Percentiles rank a stretch among this genome's conserved stretches.
These are phyloP conservation scores for Trichomonascaceae sp. DNA, from an alignment of 1,139 yeast species.

Conservation along the genomic window DNA sequence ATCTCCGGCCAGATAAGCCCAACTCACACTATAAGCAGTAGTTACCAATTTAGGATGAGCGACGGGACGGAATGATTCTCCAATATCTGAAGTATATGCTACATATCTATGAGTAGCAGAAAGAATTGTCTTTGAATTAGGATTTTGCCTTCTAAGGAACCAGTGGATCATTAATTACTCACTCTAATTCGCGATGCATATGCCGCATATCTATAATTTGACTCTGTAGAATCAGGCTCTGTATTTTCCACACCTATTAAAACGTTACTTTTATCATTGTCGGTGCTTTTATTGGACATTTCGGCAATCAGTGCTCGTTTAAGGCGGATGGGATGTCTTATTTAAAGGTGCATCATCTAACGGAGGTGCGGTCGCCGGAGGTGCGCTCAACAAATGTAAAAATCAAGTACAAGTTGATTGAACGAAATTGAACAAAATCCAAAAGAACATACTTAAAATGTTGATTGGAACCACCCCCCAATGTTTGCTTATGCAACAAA, in stretches of 20 bases:
- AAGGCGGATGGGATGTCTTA: neutral
- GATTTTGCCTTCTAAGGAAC: neutral
- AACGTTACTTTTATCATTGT: neutral
- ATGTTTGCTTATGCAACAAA: too few species aligned
- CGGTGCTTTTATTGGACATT: slow-evolving; percentile 2
- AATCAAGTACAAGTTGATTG: too few species aligned
- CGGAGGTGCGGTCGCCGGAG: neutral
- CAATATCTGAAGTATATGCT: slow-evolving; percentile 83
- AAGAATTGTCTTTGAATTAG: slow-evolving; percentile 33
- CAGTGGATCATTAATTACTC: slow-evolving; percentile 10
- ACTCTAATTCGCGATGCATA: slow-evolving; percentile 65
- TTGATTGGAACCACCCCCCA: too few species aligned
- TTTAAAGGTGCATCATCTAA: neutral
- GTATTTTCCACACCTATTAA: slow-evolving; percentile 12
- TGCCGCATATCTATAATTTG: slow-evolving; percentile 68
- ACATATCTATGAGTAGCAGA: slow-evolving; percentile 77
- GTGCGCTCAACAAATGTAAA: neutral
- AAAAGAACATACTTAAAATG: too few species aligned
- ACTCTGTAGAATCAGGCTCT: slow-evolving; percentile 41
- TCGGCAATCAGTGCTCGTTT: neutral
- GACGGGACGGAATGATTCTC: slow-evolving; percentile 84
- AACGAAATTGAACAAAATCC: neutral
- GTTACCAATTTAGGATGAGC: slow-evolving; percentile 64
- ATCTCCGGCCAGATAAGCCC: slow-evolving; percentile 76
- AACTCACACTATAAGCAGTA: slow-evolving; percentile 66